Evolutionary conservation across 1,284 basidiomycete species (phyloP).

Genomic region (Phlebopus sp.): DNA sequence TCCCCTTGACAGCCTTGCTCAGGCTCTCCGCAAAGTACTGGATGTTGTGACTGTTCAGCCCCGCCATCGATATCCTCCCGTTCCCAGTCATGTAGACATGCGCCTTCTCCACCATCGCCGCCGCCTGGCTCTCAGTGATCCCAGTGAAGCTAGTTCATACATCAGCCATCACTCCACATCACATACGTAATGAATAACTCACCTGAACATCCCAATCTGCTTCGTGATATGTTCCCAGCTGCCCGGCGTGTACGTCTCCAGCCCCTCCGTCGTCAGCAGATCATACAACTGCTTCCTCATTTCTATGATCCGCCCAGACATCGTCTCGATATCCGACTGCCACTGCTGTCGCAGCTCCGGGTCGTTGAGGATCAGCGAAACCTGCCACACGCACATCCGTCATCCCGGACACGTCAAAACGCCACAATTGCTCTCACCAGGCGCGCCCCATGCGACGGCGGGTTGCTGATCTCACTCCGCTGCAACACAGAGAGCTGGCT

Average conservation of each 20-base stretch:
- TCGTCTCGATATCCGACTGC: slow-evolving; percentile 88
- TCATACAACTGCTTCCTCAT: slow-evolving; percentile 84
- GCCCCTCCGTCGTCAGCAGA: slow-evolving; percentile 69
- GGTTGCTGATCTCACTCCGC: slow-evolving; percentile 92
- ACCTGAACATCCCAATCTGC: slow-evolving; percentile 95
- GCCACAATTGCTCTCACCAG: slow-evolving; percentile 53
- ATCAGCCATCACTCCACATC: slow-evolving; percentile 8
- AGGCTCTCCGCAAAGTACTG: slow-evolving; percentile 73
- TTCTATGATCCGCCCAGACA: slow-evolving; percentile 88
- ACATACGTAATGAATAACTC: slow-evolving; percentile 24
- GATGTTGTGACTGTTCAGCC: slow-evolving; percentile 71
- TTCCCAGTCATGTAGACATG: slow-evolving; percentile 90
- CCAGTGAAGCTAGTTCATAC: slow-evolving; percentile 69
- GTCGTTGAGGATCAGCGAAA: slow-evolving; percentile 78
- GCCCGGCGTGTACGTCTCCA: slow-evolving; percentile 77
- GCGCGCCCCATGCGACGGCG: slow-evolving; percentile 86
- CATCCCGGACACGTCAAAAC: not conserved
- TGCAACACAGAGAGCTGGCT: slow-evolving; percentile 87
- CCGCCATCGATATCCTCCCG: slow-evolving; percentile 66
- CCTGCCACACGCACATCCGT: slow-evolving; percentile 39
- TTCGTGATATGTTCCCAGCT: slow-evolving; percentile 88
- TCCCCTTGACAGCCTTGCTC: slow-evolving; percentile 67
- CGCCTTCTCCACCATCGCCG: slow-evolving; percentile 69
- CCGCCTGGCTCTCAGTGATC: slow-evolving; percentile 65
- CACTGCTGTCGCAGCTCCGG: slow-evolving; percentile 76